A percentile compares a stretch with the other conserved stretches of the same genome.
These are phyloP conservation scores for Aspergillus aculeatinus DNA, from an alignment of 2,329 filamentous ascomycete genomes.

Conservation along the genomic window DNA sequence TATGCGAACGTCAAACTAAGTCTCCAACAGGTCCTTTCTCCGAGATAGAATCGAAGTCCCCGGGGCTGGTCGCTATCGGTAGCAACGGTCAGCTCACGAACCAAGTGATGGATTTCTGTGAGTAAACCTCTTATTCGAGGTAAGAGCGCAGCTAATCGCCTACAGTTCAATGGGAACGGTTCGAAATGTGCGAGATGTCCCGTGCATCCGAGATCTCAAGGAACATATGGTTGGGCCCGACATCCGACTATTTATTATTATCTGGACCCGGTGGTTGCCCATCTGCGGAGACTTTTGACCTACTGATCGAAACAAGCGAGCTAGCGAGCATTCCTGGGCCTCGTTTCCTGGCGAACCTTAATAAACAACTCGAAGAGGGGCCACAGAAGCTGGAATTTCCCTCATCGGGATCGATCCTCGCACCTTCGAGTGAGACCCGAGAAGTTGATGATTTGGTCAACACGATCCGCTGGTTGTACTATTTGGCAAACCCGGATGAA, in stretches of 20 bases:
- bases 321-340: slow-evolving; percentile 73
- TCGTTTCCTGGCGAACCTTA: slow-evolving; percentile 62
- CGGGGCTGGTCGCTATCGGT: slow-evolving; percentile 73
- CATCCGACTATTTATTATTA: slow-evolving; percentile 65
- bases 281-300: slow-evolving; percentile 65
- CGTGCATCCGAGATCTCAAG: slow-evolving; percentile 80
- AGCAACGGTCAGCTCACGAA: slow-evolving; percentile 70
- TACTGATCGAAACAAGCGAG: slow-evolving; percentile 87
- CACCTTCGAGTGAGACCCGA: slow-evolving; percentile 76
- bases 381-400: slow-evolving; percentile 75
- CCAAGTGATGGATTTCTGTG: slow-evolving; percentile 78
- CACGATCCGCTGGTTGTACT: slow-evolving; percentile 86
- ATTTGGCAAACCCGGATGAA: slow-evolving; percentile 66
- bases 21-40: slow-evolving; percentile 59
- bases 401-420: slow-evolving; percentile 87
- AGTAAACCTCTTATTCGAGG: slow-evolving; percentile 27
- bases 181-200: slow-evolving; percentile 94
- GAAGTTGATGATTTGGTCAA: slow-evolving; percentile 84
- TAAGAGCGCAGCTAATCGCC: slow-evolving; percentile 10
- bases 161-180: slow-evolving; percentile 72
- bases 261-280: slow-evolving; percentile 41
- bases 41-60: slow-evolving; percentile 68
- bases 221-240: slow-evolving; percentile 89
- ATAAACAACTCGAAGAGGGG: slow-evolving; percentile 54
- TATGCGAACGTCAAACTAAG: slow-evolving; percentile 21